Conservation (phyloP, 2,329 filamentous ascomycete genomes). For the Pestalotiopsis sp. region DNA sequence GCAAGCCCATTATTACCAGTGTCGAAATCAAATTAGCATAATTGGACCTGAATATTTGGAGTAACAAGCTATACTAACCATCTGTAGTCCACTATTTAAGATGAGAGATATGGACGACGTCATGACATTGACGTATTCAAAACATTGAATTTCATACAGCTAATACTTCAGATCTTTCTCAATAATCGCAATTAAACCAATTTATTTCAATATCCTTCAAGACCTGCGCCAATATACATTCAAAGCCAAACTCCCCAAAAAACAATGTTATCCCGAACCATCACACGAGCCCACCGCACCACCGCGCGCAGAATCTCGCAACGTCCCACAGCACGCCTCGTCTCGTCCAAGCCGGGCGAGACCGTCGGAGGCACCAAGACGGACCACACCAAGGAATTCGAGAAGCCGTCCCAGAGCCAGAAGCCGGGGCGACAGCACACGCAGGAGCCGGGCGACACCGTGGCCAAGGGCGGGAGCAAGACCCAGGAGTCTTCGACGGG, state of each 20-base stretch:
- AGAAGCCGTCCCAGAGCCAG: not conserved
- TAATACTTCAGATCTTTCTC: not conserved
- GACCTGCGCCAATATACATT: not conserved
- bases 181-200: not conserved
- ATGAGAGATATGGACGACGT: not conserved
- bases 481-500: not conserved
- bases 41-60: not conserved
- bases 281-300: not conserved
- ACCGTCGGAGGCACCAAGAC: conserved; percentile 5
- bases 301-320: not conserved
- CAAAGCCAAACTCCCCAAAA: not conserved
- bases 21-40: too few species aligned
- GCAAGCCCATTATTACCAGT: too few species aligned
- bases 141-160: not conserved
- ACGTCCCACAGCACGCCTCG: not conserved
- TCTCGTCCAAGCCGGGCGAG: not conserved
- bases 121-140: not conserved
- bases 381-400: conserved; percentile 1
- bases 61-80: not conserved
- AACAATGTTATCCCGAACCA: not conserved
- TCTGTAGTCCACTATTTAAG: not conserved
- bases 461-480: not conserved
- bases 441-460: not conserved
- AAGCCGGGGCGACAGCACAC: not conserved
- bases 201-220: not conserved